Percentiles rank a stretch among this genome's conserved stretches.
Conservation (phyloP, 1,284 basidiomycete species). For the Marasmius fiardii region DNA sequence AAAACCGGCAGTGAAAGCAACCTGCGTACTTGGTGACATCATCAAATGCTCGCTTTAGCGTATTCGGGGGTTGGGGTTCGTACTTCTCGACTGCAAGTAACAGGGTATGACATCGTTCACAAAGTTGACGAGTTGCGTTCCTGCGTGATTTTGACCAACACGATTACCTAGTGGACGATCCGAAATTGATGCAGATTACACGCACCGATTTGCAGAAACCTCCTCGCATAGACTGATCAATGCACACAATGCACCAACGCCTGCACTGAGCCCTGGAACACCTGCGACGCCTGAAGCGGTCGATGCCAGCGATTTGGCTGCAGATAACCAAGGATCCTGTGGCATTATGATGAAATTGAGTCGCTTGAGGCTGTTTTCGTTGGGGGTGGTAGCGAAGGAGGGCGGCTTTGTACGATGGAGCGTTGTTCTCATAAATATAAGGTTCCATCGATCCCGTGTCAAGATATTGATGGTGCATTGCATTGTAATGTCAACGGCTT, state of each 20-base stretch:
- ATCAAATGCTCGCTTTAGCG: background rate
- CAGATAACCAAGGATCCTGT: too few relatives aligned
- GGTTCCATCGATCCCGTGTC: too few relatives aligned
- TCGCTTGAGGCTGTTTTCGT: too few relatives aligned
- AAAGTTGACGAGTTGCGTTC: constrained; percentile 37
- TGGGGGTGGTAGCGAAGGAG: too few relatives aligned
- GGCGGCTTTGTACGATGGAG: too few relatives aligned
- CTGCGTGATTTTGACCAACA: constrained; percentile 23
- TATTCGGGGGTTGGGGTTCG: background rate
- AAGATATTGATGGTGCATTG: too few relatives aligned
- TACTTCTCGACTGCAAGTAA: constrained; percentile 26
- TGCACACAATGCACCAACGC: constrained; percentile 33
- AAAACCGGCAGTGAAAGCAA: too few relatives aligned
- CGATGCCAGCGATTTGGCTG: too few relatives aligned
- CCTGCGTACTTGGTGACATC: background rate
- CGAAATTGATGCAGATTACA: background rate
- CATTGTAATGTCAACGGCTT: too few relatives aligned
- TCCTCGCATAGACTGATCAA: constrained; percentile 43
- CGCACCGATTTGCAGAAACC: constrained; percentile 42
- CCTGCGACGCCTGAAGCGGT: too few relatives aligned
- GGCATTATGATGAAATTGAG: too few relatives aligned
- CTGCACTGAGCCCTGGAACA: constrained; percentile 43
- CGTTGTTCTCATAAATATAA: too few relatives aligned
- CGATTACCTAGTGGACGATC: constrained; percentile 6
- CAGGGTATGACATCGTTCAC: constrained; percentile 35